Evolutionary conservation across 176 grass and related monocot species (phyloP).

Genomic region (Triticum timopheevii): DNA sequence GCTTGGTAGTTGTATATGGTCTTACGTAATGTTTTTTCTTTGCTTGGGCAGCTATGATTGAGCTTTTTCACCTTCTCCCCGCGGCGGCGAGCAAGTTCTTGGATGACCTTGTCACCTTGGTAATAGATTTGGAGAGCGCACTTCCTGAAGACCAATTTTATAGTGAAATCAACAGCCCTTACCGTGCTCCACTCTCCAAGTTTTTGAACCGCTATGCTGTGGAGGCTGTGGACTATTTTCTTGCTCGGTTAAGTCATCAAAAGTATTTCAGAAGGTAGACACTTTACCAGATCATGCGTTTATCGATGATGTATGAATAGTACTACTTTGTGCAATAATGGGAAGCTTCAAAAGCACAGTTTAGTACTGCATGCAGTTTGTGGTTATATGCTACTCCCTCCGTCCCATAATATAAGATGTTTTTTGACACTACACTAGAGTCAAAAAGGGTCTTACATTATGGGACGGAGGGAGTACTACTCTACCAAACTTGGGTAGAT

Average conservation of each 20-base stretch:
- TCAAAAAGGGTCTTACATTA: too few relatives aligned
- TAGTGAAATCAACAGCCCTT: constrained; percentile 99
- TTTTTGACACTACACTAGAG: too few relatives aligned
- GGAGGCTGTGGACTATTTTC: constrained; percentile 97
- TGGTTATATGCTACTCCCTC: not conserved
- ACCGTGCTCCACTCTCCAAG: constrained; percentile 88
- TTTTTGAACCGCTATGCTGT: constrained; percentile 89
- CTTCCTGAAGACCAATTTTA: constrained; percentile 93
- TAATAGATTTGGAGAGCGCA: constrained; percentile 92
- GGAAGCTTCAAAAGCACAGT: not conserved
- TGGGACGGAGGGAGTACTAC: not conserved
- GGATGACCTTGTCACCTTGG: constrained; percentile 92
- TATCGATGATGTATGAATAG: constrained; percentile 1
- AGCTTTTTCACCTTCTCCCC: constrained; percentile 98
- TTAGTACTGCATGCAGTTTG: not conserved
- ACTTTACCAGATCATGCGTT: constrained; percentile 6
- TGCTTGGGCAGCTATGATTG: constrained; percentile 83
- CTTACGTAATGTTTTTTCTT: constrained; percentile 34
- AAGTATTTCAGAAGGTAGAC: constrained; percentile 94
- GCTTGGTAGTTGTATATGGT: not conserved
- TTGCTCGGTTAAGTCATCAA: constrained; percentile 71
- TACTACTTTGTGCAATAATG: not conserved
- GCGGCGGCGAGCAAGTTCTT: constrained; percentile 88
- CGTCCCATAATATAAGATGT: too few relatives aligned
- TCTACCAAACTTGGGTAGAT: not conserved